phyloP scores from a whole-genome alignment of 177 flowering plant species.

The Vitis hybrid region DNA sequence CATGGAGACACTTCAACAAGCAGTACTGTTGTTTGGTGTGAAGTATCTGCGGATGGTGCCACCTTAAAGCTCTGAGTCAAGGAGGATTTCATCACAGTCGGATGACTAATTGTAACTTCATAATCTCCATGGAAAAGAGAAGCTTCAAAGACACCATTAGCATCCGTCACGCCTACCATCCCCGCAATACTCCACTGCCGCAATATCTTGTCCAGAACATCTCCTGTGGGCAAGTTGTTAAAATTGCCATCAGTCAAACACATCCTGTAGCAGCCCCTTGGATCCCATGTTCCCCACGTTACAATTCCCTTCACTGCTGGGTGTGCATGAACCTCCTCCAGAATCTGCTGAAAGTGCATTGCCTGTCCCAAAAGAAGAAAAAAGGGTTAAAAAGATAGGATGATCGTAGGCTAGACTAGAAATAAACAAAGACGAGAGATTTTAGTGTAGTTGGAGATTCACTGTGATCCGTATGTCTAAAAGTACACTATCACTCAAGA shows the following conservation, averaged over 20 bases:
- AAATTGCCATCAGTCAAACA: constrained; percentile 51
- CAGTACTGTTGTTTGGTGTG: neutral
- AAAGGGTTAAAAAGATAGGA: too few relatives aligned
- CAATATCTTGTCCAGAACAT: constrained; percentile 63
- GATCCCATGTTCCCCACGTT: constrained; percentile 35
- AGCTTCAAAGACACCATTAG: constrained; percentile 12
- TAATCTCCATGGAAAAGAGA: constrained; percentile 34
- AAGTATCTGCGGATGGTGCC: neutral
- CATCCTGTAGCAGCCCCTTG: constrained; percentile 33
- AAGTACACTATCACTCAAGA: too few relatives aligned
- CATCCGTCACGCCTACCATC: constrained; percentile 5
- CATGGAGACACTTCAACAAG: constrained; percentile 8
- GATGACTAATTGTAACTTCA: constrained; percentile 7
- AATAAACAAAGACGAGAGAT: too few relatives aligned
- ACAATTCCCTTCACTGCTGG: constrained; percentile 62
- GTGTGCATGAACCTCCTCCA: constrained; percentile 56
- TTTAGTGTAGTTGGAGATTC: too few relatives aligned
- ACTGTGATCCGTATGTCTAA: too few relatives aligned
- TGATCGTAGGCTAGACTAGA: too few relatives aligned
- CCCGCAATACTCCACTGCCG: constrained; percentile 3
- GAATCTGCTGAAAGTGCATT: constrained; percentile 43
- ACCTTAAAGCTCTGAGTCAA: constrained; percentile 6
- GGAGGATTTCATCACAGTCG: constrained; percentile 6
- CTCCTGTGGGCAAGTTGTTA: constrained; percentile 54
- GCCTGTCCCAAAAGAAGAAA: constrained; percentile 33